Base-by-base conservation (phyloP, 768 basidiomycete species). In the Pholiota conissans region DNA sequence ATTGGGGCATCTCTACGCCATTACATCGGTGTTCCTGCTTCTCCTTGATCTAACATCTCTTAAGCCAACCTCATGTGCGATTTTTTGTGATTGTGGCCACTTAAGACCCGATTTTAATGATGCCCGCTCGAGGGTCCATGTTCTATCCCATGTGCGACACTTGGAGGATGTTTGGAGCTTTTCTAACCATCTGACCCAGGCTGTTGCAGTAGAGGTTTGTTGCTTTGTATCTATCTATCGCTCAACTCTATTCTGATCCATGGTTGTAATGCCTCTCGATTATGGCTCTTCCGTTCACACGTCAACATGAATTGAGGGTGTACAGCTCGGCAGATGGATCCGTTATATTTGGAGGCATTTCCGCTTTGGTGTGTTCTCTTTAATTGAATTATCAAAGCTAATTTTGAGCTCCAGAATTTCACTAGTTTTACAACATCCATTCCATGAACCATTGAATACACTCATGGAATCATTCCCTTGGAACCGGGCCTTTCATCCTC, bases 241-340 rank as follows among this genome's bases (percentile, higher is more conserved):
- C 30, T 27, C 49, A 58, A 60, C 58, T 61, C 51, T 61, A 63
- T 60, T 58, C 46, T 61, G 64, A 63, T 62, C 49, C 56, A 57
- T 60, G 52, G 56, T 55, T 57, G 42, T 49, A 34, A 49, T n/a
- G 22, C 52, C 29, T 49, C 39, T 45, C 46, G 35, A 39, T n/a
- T 47, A 39, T 47, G 45, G 49, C 6, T 37, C 26, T 46, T 28
- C 34, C 3, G 35, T 56, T 62, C 61, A 52, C 61, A 62, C 57
- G 57, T 55, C 55, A 55, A 46, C 26, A 55, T 30, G 52, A 45
- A 50, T 39, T 50, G 48, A 48, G 49, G 49, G 22, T 24, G 29
- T 49, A 20, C 26, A 32, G 26, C 35, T 58, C 62, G 53, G 54
- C 37, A 51, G 48, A 10, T 24, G 40, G 45, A 27, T 6, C 30